A percentile compares a stretch with the other conserved stretches of the same genome.
Evolutionary conservation across 2,329 filamentous ascomycete species (phyloP).

Genomic region (Aspergillus fumigatus): DNA sequence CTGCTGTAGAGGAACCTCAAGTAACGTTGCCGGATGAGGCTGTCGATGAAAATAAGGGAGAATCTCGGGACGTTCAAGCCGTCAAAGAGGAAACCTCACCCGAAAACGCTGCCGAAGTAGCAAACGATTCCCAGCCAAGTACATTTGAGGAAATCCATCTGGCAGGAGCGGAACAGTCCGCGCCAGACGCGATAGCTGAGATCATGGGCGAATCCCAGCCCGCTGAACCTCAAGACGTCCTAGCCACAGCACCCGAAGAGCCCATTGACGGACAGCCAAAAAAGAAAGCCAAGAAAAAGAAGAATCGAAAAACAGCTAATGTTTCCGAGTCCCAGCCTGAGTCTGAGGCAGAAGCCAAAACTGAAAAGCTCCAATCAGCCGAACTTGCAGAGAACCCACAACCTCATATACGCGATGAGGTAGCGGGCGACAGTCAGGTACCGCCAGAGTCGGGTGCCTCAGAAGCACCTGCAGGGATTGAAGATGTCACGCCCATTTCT

Average conservation of each 20-base stretch:
- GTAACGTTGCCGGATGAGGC: background rate
- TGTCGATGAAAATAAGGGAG: background rate
- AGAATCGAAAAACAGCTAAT: slow-evolving; percentile 12
- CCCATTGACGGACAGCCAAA: slow-evolving; percentile 10
- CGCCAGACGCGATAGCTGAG: background rate
- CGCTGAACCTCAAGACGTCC: background rate
- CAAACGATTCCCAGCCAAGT: background rate
- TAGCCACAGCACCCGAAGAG: slow-evolving; percentile 9
- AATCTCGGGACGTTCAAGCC: background rate
- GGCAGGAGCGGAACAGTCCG: background rate
- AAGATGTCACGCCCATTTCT: slow-evolving; percentile 3
- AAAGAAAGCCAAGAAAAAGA: slow-evolving; percentile 23
- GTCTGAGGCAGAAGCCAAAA: slow-evolving; percentile 3
- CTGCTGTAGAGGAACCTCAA: slow-evolving; percentile 14
- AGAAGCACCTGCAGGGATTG: slow-evolving; percentile 3
- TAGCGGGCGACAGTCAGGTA: slow-evolving; percentile 4
- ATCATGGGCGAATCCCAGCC: background rate
- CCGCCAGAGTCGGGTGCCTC: slow-evolving; percentile 1
- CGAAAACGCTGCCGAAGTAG: background rate
- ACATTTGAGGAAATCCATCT: background rate
- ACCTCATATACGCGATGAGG: slow-evolving; percentile 16
- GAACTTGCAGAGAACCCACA: slow-evolving; percentile 4
- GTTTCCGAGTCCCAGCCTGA: slow-evolving; percentile 12
- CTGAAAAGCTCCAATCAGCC: slow-evolving; percentile 4
- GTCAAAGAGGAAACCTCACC: background rate